Percentiles rank a stretch among this genome's conserved stretches.
phyloP scores from a whole-genome alignment of 1,139 yeast species.

The Spathaspora sp. region DNA sequence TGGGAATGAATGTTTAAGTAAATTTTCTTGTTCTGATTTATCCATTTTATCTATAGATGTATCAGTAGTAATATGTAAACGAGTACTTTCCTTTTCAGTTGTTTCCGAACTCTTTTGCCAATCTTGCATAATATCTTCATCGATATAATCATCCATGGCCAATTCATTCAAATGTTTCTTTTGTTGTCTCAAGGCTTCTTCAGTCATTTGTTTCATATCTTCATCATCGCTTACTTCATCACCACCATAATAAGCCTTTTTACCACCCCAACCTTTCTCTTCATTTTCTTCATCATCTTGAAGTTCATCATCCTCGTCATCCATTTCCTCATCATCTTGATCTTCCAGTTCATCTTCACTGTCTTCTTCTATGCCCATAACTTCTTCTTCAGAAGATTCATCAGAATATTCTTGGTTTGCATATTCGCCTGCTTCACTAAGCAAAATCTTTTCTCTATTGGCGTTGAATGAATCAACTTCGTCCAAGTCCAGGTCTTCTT shows the following conservation, averaged over 20 bases:
- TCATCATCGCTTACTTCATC: conserved; percentile 78
- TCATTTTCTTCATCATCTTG: conserved; percentile 54
- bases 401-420: conserved; percentile 30
- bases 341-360: conserved; percentile 24
- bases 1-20: conserved; percentile 67
- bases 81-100: conserved; percentile 24
- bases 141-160: conserved; percentile 78
- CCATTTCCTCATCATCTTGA: conserved; percentile 34
- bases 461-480: conserved; percentile 75
- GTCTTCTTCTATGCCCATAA: conserved; percentile 24
- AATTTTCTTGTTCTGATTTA: conserved; percentile 42
- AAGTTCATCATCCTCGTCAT: conserved; percentile 29
- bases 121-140: conserved; percentile 76
- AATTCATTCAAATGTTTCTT: conserved; percentile 80
- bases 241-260: conserved; percentile 76
- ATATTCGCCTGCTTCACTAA: conserved; percentile 57
- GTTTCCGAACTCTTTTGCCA: conserved; percentile 47
- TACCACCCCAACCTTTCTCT: conserved; percentile 76
- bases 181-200: conserved; percentile 87
- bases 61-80: conserved; percentile 26
- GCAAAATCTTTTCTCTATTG: conserved; percentile 59
- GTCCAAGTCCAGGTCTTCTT: conserved; percentile 43
- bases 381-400: conserved; percentile 36
- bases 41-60: conserved; percentile 39
- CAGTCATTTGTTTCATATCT: conserved; percentile 75